Evolutionary conservation across 306 rosid genomes (phyloP).

Genomic region (Arachis stenosperma): DNA sequence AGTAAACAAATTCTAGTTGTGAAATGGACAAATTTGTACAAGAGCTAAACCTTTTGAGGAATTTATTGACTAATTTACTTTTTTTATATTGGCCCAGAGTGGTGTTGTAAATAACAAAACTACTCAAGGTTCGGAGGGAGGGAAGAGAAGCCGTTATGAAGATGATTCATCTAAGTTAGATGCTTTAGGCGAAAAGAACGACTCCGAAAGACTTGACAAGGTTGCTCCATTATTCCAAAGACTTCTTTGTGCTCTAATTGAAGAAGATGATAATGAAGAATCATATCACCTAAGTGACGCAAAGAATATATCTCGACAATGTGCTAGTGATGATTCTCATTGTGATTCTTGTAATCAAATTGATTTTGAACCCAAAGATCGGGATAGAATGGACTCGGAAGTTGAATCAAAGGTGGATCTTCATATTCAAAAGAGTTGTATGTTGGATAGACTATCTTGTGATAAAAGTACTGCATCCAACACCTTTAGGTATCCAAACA

Average conservation of each 20-base stretch:
- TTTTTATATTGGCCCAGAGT: slow-evolving; percentile 49
- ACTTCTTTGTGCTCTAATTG: slow-evolving; percentile 86
- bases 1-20: slow-evolving; percentile 6
- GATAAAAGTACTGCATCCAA: slow-evolving; percentile 67
- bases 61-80: slow-evolving; percentile 28
- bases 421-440: slow-evolving; percentile 58
- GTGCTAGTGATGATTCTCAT: slow-evolving; percentile 88
- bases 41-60: slow-evolving; percentile 22
- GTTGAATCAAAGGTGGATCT: slow-evolving; percentile 72
- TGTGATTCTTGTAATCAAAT: slow-evolving; percentile 85
- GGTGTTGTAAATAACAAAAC: slow-evolving; percentile 53
- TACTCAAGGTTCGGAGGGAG: slow-evolving; percentile 55
- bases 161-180: slow-evolving; percentile 50
- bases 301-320: slow-evolving; percentile 66
- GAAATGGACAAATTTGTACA: slow-evolving; percentile 28
- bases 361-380: slow-evolving; percentile 79
- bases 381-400: slow-evolving; percentile 83
- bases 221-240: slow-evolving; percentile 78
- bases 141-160: slow-evolving; percentile 48
- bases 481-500: slow-evolving; percentile 61
- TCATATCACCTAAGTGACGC: slow-evolving; percentile 59
- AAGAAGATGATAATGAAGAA: slow-evolving; percentile 79
- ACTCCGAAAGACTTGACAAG: slow-evolving; percentile 57
- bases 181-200: slow-evolving; percentile 52
- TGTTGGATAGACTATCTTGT: slow-evolving; percentile 71